These are phyloP conservation scores for Triticum dicoccoides DNA, from an alignment of 176 grass and related monocot species.

Conservation along the genomic window DNA sequence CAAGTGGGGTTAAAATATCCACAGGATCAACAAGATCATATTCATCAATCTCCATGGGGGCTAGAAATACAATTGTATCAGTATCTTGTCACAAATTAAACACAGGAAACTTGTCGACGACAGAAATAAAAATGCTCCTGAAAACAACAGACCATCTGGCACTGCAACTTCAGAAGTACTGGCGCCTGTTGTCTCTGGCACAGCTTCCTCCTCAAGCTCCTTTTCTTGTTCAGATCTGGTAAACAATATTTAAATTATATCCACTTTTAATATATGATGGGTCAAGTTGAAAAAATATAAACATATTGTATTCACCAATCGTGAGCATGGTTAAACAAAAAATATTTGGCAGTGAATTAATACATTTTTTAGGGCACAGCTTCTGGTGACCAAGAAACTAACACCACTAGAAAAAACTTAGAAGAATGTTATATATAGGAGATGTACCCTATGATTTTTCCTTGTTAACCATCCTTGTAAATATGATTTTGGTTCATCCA, in stretches of 20 bases:
- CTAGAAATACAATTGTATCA: conserved; percentile 50
- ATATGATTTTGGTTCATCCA: neutral
- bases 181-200: conserved; percentile 52
- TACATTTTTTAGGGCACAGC: neutral
- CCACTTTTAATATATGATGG: neutral
- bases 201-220: conserved; percentile 80
- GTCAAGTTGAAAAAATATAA: neutral
- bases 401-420: neutral
- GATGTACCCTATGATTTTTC: neutral
- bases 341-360: neutral
- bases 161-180: conserved; percentile 59
- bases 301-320: neutral
- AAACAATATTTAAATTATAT: conserved; percentile 32
- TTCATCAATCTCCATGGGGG: conserved; percentile 83
- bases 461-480: neutral
- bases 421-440: neutral
- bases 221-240: conserved; percentile 97
- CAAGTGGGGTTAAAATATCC: conserved; percentile 89
- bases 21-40: conserved; percentile 99
- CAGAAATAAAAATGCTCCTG: conserved; percentile 12
- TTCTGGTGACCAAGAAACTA: conserved; percentile 9
- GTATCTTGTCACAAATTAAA: conserved; percentile 14
- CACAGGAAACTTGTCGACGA: neutral
- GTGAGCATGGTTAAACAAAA: neutral
- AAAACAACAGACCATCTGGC: conserved; percentile 55